Evolutionary conservation across 2,329 filamentous ascomycete species (phyloP).

Genomic region (Aspergillus terreus): DNA sequence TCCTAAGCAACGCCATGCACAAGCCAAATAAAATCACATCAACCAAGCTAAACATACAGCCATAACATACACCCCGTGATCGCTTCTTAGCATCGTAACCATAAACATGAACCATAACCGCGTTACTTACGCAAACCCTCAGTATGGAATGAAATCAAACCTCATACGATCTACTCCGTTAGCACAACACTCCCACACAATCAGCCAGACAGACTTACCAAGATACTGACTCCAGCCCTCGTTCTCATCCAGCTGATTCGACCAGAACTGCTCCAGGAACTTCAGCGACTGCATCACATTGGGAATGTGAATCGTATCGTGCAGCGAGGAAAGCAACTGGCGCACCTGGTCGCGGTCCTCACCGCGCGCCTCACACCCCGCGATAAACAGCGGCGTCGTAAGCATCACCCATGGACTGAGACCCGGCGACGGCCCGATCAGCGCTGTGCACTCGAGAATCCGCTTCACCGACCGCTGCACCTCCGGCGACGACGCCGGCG

Average conservation of each 20-base stretch:
- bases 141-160: slow-evolving; percentile 22
- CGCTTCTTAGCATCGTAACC: slow-evolving; percentile 7
- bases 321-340: slow-evolving; percentile 29
- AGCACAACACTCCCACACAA: slow-evolving; percentile 7
- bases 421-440: slow-evolving; percentile 36
- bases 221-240: slow-evolving; percentile 39
- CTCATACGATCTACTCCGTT: slow-evolving; percentile 28
- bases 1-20: background rate
- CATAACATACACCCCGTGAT: background rate
- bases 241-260: slow-evolving; percentile 28
- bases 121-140: background rate
- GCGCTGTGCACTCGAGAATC: slow-evolving; percentile 37
- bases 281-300: slow-evolving; percentile 40
- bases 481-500: slow-evolving; percentile 24
- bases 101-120: slow-evolving; percentile 3
- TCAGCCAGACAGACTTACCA: slow-evolving; percentile 21
- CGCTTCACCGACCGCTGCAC: slow-evolving; percentile 35
- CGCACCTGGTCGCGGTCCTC: slow-evolving; percentile 34
- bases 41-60: background rate
- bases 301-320: slow-evolving; percentile 39
- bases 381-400: slow-evolving; percentile 43
- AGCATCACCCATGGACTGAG: slow-evolving; percentile 42
- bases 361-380: slow-evolving; percentile 39
- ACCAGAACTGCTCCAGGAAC: slow-evolving; percentile 40
- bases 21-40: background rate